Base-by-base conservation (phyloP, 23 red algal species). In the Cyanidioschyzon merolae region DNA sequence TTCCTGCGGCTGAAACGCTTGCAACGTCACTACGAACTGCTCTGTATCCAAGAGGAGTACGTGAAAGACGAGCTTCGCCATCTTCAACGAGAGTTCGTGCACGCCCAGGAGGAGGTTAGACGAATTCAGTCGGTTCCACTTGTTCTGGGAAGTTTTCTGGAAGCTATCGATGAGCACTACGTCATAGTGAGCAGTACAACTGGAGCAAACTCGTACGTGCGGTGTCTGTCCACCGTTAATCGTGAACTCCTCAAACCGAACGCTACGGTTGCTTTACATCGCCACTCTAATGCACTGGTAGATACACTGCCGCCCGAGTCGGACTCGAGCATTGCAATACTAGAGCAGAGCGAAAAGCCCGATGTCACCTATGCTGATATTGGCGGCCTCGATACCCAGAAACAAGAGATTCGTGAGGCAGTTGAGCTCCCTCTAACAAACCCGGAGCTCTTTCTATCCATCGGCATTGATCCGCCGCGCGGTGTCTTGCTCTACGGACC, bases 321-420 rank as follows among this genome's bases (percentile, higher is more conserved):
- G 21, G 94, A 98, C 80, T 89, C 88, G 0, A 98, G 88, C 58
- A 91, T 98, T 58, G 83, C 94, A 37, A 98, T 98, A 83, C 80
- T 98, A 76, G 83, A 79, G 0, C 87, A 79, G 2, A 83, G 88
- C 67, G 94, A 98, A 75, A 91, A 92, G 58, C 94, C 94, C 0
- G 85, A 98, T 58, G 94, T 98, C 30, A 81, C 94, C 30, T 98
- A 91, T 41, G 86, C 94, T 36, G 94, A 98, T 58, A 91, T 98
- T 82, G 94, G 94, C 26, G 94, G 94, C 27, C 76, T 96, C 30
- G 94, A 98, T 57, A 98, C 91, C 50, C 94, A 98, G 76, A 98
- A 98, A 68, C 94, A 98, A 78, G 94, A 98, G 80, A 98, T 98
- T 54, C 86, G 94, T 7, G 94, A 98, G 67, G 94, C 94, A 18